Conservation (phyloP, 2,329 filamentous ascomycete species). For the Colletotrichum sidae region DNA sequence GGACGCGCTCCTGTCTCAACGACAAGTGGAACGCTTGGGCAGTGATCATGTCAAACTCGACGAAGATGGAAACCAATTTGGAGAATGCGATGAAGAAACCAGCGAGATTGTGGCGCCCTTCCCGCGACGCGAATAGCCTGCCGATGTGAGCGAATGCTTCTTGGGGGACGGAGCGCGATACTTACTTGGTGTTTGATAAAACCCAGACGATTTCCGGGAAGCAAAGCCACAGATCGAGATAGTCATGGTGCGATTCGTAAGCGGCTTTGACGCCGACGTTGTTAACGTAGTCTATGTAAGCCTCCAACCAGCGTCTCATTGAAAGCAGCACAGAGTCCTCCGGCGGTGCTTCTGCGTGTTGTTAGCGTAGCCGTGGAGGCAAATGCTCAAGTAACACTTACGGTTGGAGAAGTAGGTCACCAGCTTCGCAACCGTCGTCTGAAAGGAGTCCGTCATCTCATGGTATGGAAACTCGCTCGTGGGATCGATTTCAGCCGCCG, state of each 20-base stretch:
- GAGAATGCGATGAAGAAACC: slow-evolving; percentile 57
- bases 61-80: slow-evolving; percentile 63
- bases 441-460: slow-evolving; percentile 45
- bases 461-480: slow-evolving; percentile 60
- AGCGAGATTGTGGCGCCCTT: slow-evolving; percentile 44
- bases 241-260: slow-evolving; percentile 55
- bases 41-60: slow-evolving; percentile 59
- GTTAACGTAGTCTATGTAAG: slow-evolving; percentile 57
- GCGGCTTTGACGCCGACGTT: slow-evolving; percentile 48
- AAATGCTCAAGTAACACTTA: slow-evolving; percentile 37
- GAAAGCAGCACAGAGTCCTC: slow-evolving; percentile 58
- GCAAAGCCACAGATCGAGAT: slow-evolving; percentile 63
- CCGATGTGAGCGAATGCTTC: background rate
- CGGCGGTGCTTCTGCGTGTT: slow-evolving; percentile 51
- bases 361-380: slow-evolving; percentile 40
- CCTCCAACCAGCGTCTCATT: slow-evolving; percentile 63
- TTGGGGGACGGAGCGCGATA: background rate
- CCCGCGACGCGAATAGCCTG: slow-evolving; percentile 21
- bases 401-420: slow-evolving; percentile 50
- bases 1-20: slow-evolving; percentile 44
- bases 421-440: slow-evolving; percentile 49
- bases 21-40: slow-evolving; percentile 21
- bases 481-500: slow-evolving; percentile 35
- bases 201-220: slow-evolving; percentile 63
- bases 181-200: slow-evolving; percentile 43